These are phyloP conservation scores for Dipodascus geniculatus DNA, from an alignment of 805 yeast genomes.

Conservation along the genomic window DNA sequence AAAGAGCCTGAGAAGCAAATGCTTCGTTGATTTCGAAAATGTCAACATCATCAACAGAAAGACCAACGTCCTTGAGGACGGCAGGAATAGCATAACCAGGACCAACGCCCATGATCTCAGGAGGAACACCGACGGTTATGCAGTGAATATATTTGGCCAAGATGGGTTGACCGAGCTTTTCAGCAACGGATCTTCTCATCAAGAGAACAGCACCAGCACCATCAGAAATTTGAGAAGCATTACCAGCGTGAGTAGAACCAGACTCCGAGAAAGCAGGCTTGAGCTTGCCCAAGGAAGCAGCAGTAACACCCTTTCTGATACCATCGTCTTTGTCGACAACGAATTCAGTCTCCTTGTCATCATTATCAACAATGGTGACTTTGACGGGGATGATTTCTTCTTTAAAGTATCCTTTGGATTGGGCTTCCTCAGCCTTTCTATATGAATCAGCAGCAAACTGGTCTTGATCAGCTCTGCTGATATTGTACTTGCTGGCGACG, in stretches of 20 bases:
- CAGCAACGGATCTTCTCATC: constrained; percentile 78
- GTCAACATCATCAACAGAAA: constrained; percentile 53
- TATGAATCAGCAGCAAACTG: constrained; percentile 81
- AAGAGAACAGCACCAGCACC: constrained; percentile 89
- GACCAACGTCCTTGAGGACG: constrained; percentile 49
- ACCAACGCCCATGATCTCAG: constrained; percentile 96
- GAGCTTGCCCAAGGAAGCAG: constrained; percentile 59
- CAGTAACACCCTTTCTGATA: constrained; percentile 77
- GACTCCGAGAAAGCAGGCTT: constrained; percentile 78
- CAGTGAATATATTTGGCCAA: constrained; percentile 72
- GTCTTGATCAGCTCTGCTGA: constrained; percentile 69
- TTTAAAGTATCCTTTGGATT: constrained; percentile 59
- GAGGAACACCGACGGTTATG: constrained; percentile 85
- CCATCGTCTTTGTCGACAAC: constrained; percentile 71
- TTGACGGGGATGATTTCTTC: constrained; percentile 82
- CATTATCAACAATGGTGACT: constrained; percentile 43
- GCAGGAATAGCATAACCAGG: constrained; percentile 94
- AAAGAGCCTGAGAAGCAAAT: constrained; percentile 89
- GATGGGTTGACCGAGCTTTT: constrained; percentile 55
- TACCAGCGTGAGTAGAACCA: constrained; percentile 91
- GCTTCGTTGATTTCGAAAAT: constrained; percentile 92
- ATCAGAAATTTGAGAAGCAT: constrained; percentile 90
- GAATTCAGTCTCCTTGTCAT: constrained; percentile 43
- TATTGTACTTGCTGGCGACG: constrained; percentile 54
- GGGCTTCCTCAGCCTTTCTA: constrained; percentile 72